Evolutionary conservation across 352 stramenopile genomes (phyloP), one percentile per base, ranked within the genome.

Genomic region (Phytophthora chlamydospora): DNA sequence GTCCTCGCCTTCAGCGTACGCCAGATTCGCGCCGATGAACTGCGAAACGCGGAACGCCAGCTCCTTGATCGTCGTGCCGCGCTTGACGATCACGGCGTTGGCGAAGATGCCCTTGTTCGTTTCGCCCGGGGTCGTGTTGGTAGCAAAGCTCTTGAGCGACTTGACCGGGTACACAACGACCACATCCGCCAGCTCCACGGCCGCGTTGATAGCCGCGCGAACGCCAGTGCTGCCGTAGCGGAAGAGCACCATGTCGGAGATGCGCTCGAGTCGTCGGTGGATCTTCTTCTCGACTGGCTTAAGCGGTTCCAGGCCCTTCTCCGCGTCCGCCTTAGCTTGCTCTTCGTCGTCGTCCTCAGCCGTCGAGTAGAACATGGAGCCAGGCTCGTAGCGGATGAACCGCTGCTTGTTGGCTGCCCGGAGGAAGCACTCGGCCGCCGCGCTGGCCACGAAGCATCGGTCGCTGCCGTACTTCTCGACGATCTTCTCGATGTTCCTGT

Each of bases 161-260:
- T 91, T 92, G 46, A 96, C 86, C 0, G 88, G 88, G 64, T 96
- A 96, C 29, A 84, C 85, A 1, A 95, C 83, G 2, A 94, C 85
- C 21, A 86, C 83, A 64, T 95, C 83, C 27, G 78, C 89, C 4
- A 94, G 62, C 49, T 92, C 82, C 32, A 97, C 89, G 4, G 88
- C 89, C 3, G 85, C 82, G 46, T 96, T 92, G 60, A 97, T 93
- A n/a, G 88, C 88, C 10, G 77, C 80, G 36, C 85, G 86, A 45
- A 97, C 89, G 21, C 88, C 89, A 7, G 89, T 87, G 52, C 85
- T 93, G 21, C 87, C 85, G 53, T 91, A 95, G n/a, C 89, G 84
- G 57, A 96, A 97, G 16, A 97, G 69, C 52, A 97, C 89, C 85
- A 97, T 95, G 57, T 97, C 89, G 0, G 85, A 91, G 53, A 96